Conservation (phyloP, 192 early-diverging fungal genomes). For the Coemansia sp. region DNA sequence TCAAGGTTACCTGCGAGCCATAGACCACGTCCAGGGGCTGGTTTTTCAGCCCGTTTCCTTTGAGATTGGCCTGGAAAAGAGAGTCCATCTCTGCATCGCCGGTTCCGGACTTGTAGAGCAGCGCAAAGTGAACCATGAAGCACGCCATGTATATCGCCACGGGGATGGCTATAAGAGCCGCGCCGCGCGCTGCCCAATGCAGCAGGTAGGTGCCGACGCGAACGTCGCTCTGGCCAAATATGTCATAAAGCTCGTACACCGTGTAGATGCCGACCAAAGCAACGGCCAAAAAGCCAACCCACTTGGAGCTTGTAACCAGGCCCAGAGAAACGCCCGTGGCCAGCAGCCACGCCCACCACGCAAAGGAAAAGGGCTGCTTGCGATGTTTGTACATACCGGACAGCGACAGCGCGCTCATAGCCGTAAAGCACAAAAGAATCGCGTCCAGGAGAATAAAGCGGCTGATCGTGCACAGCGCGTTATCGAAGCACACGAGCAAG, state of each 20-base stretch:
- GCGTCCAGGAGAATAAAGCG: constrained; percentile 95
- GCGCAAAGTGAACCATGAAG: constrained; percentile 85
- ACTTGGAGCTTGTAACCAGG: constrained; percentile 85
- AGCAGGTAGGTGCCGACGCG: constrained; percentile 58
- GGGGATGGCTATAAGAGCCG: constrained; percentile 79
- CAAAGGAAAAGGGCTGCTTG: constrained; percentile 68
- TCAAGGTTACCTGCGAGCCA: constrained; percentile 85
- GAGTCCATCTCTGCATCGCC: constrained; percentile 94
- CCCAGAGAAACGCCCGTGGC: constrained; percentile 87
- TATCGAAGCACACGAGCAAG: constrained; percentile 75
- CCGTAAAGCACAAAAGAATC: constrained; percentile 90
- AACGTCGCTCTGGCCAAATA: constrained; percentile 73
- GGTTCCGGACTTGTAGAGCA: constrained; percentile 74
- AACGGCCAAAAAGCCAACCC: constrained; percentile 92
- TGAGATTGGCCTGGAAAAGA: constrained; percentile 90
- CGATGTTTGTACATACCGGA: constrained; percentile 74
- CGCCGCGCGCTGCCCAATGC: constrained; percentile 85
- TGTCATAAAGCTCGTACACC: constrained; percentile 87
- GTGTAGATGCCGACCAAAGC: constrained; percentile 91
- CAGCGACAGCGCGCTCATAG: constrained; percentile 63
- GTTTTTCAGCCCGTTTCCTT: constrained; percentile 71
- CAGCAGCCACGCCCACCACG: constrained; percentile 89
- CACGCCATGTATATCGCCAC: constrained; percentile 75
- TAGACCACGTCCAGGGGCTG: constrained; percentile 90
- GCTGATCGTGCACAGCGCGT: constrained; percentile 63